Percentiles rank a stretch among this genome's conserved stretches.
These are phyloP conservation scores for Wickerhamiella galacta DNA, from an alignment of 805 yeast genomes.

Conservation along the genomic window DNA sequence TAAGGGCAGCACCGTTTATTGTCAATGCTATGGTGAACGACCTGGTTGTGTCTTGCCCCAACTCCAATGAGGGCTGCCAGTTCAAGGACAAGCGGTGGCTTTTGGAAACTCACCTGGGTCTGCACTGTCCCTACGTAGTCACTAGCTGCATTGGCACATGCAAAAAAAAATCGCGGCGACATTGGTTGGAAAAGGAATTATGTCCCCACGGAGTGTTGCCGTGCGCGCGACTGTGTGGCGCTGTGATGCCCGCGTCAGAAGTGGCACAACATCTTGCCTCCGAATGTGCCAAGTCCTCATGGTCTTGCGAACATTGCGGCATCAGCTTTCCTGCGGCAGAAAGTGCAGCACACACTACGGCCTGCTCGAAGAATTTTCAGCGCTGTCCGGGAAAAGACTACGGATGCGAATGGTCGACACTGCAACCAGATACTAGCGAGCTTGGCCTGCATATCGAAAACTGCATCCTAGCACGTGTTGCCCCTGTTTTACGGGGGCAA, in stretches of 20 bases:
- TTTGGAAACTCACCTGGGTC: slow-evolving; percentile 31
- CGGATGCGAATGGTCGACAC: slow-evolving; percentile 10
- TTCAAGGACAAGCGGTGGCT: slow-evolving; percentile 47
- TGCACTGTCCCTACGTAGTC: slow-evolving; percentile 25
- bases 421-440: too few species aligned
- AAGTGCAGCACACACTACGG: slow-evolving; percentile 7
- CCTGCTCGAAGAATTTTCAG: slow-evolving; percentile 6
- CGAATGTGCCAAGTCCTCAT: slow-evolving; percentile 2
- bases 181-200: slow-evolving; percentile 3
- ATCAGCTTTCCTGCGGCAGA: slow-evolving; percentile 9
- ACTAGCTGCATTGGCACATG: slow-evolving; percentile 24
- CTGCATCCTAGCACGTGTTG: slow-evolving; percentile 17
- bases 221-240: slow-evolving; percentile 12
- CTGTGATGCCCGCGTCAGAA: too few species aligned
- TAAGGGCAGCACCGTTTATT: slow-evolving; percentile 30
- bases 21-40: slow-evolving; percentile 47
- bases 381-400: slow-evolving; percentile 10
- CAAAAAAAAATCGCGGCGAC: slow-evolving; percentile 11
- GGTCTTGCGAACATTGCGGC: slow-evolving; percentile 3
- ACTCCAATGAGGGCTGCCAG: slow-evolving; percentile 35
- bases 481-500: slow-evolving; percentile 17
- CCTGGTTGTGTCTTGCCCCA: slow-evolving; percentile 38
- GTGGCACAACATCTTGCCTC: slow-evolving; percentile 4
- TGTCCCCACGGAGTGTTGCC: slow-evolving; percentile 13
- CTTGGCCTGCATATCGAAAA: slow-evolving; percentile 11